Percentiles rank a stretch among this genome's conserved stretches.
Evolutionary conservation across 208 protist genomes (phyloP).

Genomic region (Trypanosoma rangeli): DNA sequence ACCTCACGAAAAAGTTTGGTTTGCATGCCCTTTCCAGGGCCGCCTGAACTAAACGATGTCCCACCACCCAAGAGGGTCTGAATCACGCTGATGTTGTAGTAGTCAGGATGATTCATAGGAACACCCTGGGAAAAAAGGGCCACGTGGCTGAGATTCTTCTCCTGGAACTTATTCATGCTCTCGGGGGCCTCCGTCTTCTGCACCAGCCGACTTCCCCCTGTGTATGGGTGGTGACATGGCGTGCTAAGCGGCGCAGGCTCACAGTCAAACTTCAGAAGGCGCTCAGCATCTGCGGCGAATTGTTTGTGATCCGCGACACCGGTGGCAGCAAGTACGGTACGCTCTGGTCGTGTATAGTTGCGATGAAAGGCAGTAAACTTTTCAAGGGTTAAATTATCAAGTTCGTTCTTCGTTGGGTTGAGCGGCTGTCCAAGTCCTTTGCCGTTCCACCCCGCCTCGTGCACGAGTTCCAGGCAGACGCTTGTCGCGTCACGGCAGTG

Average conservation of each 20-base stretch:
- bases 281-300: conserved; percentile 69
- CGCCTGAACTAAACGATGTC: conserved; percentile 89
- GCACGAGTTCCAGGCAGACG: conserved; percentile 87
- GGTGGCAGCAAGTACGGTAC: conserved; percentile 78
- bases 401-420: conserved; percentile 44
- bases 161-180: conserved; percentile 91
- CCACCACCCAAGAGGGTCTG: conserved; percentile 89
- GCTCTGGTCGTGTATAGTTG: conserved; percentile 63
- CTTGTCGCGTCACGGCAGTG: conserved; percentile 67
- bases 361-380: conserved; percentile 66
- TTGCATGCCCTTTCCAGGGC: conserved; percentile 93
- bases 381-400: conserved; percentile 65
- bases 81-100: conserved; percentile 88
- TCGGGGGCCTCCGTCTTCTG: conserved; percentile 87
- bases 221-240: conserved; percentile 52
- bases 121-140: conserved; percentile 85
- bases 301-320: conserved; percentile 70
- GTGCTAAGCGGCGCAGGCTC: not conserved
- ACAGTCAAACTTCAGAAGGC: conserved; percentile 54
- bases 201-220: conserved; percentile 63
- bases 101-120: conserved; percentile 82
- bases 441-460: conserved; percentile 86
- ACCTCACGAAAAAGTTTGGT: conserved; percentile 92
- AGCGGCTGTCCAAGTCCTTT: conserved; percentile 72
- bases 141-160: conserved; percentile 90